These are phyloP conservation scores for Lenwebbia sp. DNA, from an alignment of 345 rosid genomes.

Conservation along the genomic window DNA sequence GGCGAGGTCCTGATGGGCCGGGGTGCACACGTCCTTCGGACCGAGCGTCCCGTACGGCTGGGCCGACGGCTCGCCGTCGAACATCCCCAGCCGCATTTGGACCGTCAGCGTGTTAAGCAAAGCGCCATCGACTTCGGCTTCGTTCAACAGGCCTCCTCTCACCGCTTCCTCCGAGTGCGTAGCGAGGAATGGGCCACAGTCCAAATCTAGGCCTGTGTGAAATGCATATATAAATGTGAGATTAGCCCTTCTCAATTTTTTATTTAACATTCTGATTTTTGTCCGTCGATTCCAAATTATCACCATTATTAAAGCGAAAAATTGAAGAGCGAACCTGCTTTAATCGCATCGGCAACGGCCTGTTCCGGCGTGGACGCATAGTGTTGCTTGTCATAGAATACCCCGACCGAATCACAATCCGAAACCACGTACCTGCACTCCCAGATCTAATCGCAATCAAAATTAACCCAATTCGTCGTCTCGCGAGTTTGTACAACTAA, in stretches of 20 bases:
- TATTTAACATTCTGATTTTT: not conserved
- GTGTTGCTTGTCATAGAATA: constrained; percentile 50
- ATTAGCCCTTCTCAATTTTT: not conserved
- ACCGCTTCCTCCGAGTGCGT: constrained; percentile 40
- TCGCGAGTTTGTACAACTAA: no score
- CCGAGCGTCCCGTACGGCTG: constrained; percentile 58
- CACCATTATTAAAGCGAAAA: not conserved
- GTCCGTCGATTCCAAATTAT: no score
- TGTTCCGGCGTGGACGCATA: constrained; percentile 71
- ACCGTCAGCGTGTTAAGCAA: constrained; percentile 55
- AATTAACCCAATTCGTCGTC: not conserved
- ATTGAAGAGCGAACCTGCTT: constrained; percentile 34
- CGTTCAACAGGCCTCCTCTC: constrained; percentile 30
- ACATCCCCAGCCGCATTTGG: constrained; percentile 91
- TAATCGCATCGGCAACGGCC: constrained; percentile 84
- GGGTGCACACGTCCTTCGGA: constrained; percentile 62
- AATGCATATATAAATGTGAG: not conserved
- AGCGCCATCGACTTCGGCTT: constrained; percentile 50
- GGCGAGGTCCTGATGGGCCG: constrained; percentile 65
- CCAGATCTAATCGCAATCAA: not conserved
- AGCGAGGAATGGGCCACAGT: constrained; percentile 69
- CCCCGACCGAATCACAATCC: constrained; percentile 85
- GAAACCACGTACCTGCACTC: constrained; percentile 62
- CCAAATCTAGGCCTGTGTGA: constrained; percentile 68
- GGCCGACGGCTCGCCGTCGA: constrained; percentile 56